Conservation (phyloP, 768 basidiomycete genomes). For the Neoboletus subvelutipes region DNA sequence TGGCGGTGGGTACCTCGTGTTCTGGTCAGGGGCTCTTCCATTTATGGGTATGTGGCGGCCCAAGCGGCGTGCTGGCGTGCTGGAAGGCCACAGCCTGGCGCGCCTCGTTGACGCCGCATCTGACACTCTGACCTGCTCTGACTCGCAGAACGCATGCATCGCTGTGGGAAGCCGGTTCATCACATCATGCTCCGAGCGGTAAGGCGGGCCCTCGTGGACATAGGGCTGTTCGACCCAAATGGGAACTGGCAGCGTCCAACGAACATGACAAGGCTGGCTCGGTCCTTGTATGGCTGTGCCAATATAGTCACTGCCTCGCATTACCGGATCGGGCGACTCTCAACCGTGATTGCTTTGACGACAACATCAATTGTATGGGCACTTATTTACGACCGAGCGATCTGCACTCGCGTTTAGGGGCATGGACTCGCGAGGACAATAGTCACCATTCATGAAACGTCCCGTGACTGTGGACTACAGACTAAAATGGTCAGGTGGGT, state of each 20-base stretch:
- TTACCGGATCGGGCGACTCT: neutral
- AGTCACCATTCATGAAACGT: neutral
- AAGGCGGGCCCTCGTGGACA: neutral
- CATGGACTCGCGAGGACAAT: conserved; percentile 21
- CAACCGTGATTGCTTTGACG: neutral
- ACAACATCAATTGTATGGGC: conserved; percentile 6
- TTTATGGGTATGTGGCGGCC: conserved; percentile 21
- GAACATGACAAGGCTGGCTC: neutral
- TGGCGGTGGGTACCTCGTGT: conserved; percentile 1
- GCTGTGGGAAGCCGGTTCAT: conserved; percentile 1
- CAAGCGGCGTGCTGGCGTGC: conserved; percentile 2
- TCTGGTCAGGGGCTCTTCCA: conserved; percentile 24
- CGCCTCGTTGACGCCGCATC: neutral
- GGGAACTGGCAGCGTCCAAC: neutral
- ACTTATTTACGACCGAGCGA: neutral
- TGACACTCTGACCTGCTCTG: conserved; percentile 13
- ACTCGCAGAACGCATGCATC: conserved; percentile 14
- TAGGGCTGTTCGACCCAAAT: neutral
- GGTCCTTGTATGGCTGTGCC: neutral
- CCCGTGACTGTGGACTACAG: neutral
- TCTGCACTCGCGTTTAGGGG: neutral
- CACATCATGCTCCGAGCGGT: conserved; percentile 2
- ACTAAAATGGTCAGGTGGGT: conserved; percentile 11
- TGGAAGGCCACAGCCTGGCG: conserved; percentile 12
- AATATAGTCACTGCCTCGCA: neutral